Evolutionary conservation across 2,329 filamentous ascomycete species (phyloP).

Genomic region (Truncatella angustata): DNA sequence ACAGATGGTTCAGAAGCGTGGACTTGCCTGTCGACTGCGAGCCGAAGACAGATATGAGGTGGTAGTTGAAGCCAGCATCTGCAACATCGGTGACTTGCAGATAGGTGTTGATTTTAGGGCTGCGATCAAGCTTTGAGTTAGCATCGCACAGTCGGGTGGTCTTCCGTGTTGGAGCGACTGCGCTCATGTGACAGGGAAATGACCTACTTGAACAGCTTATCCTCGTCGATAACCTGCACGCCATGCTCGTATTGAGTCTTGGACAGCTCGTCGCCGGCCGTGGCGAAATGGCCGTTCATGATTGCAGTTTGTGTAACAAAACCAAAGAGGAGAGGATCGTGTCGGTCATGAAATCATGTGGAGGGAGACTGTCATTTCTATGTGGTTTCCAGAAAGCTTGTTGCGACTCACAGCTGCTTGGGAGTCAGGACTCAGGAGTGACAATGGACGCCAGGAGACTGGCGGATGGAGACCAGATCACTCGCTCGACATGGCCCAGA

Average conservation of each 20-base stretch:
- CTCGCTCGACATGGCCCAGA: too few species aligned
- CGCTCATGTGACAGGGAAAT: too few species aligned
- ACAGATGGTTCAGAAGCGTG: slow-evolving; percentile 91
- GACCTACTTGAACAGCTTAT: slow-evolving; percentile 95
- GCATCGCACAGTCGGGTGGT: slow-evolving; percentile 8
- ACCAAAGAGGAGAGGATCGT: slow-evolving; percentile 5
- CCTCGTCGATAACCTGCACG: slow-evolving; percentile 93
- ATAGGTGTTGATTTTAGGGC: slow-evolving; percentile 76
- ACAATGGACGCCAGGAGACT: background rate
- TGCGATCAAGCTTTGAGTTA: slow-evolving; percentile 35
- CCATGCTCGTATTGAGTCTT: slow-evolving; percentile 81
- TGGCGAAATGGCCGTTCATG: slow-evolving; percentile 81
- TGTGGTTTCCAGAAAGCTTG: background rate
- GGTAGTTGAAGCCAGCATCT: slow-evolving; percentile 95
- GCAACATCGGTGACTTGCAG: slow-evolving; percentile 77
- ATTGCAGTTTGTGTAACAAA: slow-evolving; percentile 10
- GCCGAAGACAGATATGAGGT: slow-evolving; percentile 97
- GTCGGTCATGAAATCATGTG: background rate
- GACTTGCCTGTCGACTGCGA: slow-evolving; percentile 99
- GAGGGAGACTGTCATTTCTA: background rate
- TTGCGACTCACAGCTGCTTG: background rate
- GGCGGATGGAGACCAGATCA: slow-evolving; percentile 9
- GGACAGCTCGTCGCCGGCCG: slow-evolving; percentile 64
- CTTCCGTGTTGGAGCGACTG: too few species aligned
- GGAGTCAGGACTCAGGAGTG: too few species aligned